Conservation (phyloP, 1,284 basidiomycete species). For the Lignosus rhinocerotis region DNA sequence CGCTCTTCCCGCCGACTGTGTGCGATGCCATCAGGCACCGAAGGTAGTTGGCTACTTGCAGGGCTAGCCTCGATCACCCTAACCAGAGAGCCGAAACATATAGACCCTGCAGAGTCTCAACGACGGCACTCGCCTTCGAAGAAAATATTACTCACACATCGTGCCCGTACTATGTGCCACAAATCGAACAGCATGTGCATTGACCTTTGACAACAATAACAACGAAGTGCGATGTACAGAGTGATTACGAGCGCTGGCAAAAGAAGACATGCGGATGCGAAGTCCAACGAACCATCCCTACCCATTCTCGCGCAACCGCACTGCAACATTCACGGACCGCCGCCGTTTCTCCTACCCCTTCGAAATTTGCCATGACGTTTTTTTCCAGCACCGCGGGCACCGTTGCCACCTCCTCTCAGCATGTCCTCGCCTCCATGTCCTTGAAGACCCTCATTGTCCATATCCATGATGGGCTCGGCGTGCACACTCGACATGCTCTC, state of each 20-base stretch:
- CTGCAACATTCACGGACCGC: background rate
- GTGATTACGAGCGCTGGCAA: background rate
- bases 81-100: too few species aligned
- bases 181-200: background rate
- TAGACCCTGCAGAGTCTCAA: too few species aligned
- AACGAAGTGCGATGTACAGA: background rate
- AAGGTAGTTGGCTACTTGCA: too few species aligned
- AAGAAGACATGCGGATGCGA: background rate
- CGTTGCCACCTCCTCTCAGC: background rate
- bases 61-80: too few species aligned
- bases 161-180: background rate
- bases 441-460: slow-evolving; percentile 5
- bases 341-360: slow-evolving; percentile 5
- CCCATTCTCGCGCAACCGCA: background rate
- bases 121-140: too few species aligned
- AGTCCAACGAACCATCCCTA: background rate
- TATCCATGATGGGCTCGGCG: slow-evolving; percentile 10
- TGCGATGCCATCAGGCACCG: too few species aligned
- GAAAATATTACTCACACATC: too few species aligned
- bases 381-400: slow-evolving; percentile 1
- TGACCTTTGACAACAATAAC: background rate
- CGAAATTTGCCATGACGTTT: slow-evolving; percentile 8
- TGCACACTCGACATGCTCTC: background rate
- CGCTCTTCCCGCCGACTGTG: too few species aligned
- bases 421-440: slow-evolving; percentile 1